Conservation (phyloP, 129 eudicot species). For the Tagetes patula region DNA sequence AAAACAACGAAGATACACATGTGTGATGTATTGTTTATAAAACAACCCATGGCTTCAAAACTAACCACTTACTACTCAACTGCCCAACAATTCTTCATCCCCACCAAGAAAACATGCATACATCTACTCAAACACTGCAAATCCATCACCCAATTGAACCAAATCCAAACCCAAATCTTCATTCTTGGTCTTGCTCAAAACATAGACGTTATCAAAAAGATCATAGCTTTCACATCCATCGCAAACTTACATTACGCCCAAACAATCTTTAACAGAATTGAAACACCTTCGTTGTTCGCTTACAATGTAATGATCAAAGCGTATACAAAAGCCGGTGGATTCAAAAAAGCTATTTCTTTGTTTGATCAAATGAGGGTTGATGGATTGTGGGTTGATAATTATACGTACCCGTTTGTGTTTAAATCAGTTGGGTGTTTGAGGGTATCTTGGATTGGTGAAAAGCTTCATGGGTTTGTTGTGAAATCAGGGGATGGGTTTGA, state of each 20-base stretch:
- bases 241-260: slow-evolving; percentile 51
- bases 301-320: slow-evolving; percentile 68
- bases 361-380: slow-evolving; percentile 49
- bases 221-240: slow-evolving; percentile 40
- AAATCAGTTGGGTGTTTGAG: slow-evolving; percentile 50
- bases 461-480: slow-evolving; percentile 65
- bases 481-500: slow-evolving; percentile 57
- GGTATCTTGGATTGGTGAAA: slow-evolving; percentile 39
- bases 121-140: slow-evolving; percentile 65
- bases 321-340: slow-evolving; percentile 34
- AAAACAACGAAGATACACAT: not conserved
- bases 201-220: slow-evolving; percentile 52
- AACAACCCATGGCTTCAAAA: not conserved
- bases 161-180: slow-evolving; percentile 64
- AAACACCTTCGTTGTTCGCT: slow-evolving; percentile 47
- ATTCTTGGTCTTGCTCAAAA: slow-evolving; percentile 46
- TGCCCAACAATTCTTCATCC: slow-evolving; percentile 13
- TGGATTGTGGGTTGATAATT: slow-evolving; percentile 58
- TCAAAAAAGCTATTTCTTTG: slow-evolving; percentile 35
- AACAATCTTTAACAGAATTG: slow-evolving; percentile 37
- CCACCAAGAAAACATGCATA: slow-evolving; percentile 52
- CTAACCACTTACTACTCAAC: slow-evolving; percentile 16
- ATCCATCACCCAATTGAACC: slow-evolving; percentile 49
- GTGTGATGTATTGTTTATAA: not conserved
- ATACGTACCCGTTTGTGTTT: slow-evolving; percentile 67